phyloP scores from a whole-genome alignment of 2,329 filamentous ascomycete genomes.

The Colletotrichum australisinense region DNA sequence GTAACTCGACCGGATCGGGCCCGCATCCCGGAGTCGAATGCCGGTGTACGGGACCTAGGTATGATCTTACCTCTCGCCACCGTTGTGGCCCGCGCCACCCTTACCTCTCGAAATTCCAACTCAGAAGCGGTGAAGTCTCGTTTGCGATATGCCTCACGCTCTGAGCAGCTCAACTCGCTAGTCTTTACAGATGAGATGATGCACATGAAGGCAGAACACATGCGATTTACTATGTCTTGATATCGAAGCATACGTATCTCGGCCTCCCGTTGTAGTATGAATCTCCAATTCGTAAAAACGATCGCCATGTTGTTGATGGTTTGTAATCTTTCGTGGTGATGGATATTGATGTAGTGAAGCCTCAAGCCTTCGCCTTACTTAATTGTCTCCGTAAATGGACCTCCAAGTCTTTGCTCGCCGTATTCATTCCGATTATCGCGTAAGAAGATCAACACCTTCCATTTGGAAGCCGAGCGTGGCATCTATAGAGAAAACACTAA shows the following conservation, averaged over 20 bases:
- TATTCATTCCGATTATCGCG: background rate
- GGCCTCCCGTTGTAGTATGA: no score
- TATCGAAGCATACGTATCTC: no score
- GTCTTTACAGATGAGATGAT: background rate
- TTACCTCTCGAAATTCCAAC: background rate
- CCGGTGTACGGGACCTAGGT: background rate
- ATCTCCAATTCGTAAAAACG: no score
- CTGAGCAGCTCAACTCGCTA: background rate
- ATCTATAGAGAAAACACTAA: background rate
- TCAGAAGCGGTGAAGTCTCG: background rate
- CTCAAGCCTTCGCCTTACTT: background rate
- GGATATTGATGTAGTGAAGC: background rate
- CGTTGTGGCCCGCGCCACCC: background rate
- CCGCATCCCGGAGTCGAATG: background rate
- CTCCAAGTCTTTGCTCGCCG: conserved; percentile 1
- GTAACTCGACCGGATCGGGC: background rate
- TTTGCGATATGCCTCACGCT: background rate
- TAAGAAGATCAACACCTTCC: no score
- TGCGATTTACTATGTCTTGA: no score
- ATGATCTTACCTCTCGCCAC: background rate
- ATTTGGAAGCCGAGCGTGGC: background rate
- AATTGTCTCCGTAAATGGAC: background rate
- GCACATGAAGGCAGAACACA: background rate
- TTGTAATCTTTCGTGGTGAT: background rate
- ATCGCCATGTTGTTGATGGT: no score